Evolutionary conservation across 495 filamentous ascomycete species (phyloP).

Genomic region (Terfezia claveryi): DNA sequence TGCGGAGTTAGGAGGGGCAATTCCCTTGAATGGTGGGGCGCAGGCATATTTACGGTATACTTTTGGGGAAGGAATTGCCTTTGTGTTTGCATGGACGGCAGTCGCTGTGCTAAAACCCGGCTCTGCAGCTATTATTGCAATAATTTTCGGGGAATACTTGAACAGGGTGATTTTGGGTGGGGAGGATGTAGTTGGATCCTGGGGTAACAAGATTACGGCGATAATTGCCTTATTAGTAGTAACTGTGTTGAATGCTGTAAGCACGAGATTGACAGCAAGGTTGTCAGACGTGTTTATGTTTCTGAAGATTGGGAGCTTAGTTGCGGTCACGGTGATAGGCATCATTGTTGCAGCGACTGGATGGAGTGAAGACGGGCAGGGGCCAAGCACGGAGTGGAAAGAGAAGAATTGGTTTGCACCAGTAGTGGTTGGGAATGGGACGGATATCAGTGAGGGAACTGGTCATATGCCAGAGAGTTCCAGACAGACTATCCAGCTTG

Average conservation of each 20-base stretch:
- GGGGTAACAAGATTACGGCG: constrained; percentile 81
- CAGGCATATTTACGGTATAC: constrained; percentile 90
- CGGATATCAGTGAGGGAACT: neutral
- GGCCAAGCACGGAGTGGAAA: constrained; percentile 70
- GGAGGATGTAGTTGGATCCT: constrained; percentile 52
- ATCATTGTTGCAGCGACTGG: constrained; percentile 80
- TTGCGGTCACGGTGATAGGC: constrained; percentile 71
- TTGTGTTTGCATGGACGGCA: constrained; percentile 89
- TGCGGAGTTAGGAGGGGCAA: constrained; percentile 86
- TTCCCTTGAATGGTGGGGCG: constrained; percentile 82
- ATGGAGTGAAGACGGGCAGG: constrained; percentile 44
- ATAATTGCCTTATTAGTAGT: constrained; percentile 51
- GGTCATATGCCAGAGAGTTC: neutral
- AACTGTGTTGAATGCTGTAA: constrained; percentile 70
- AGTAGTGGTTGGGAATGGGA: neutral
- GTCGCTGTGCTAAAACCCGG: constrained; percentile 88
- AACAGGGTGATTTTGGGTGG: constrained; percentile 45
- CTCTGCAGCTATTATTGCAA: constrained; percentile 77
- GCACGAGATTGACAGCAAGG: constrained; percentile 64
- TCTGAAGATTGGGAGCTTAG: constrained; percentile 75
- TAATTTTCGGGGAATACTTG: constrained; percentile 94
- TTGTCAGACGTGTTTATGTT: constrained; percentile 86
- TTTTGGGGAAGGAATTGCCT: constrained; percentile 77
- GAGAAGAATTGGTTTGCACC: constrained; percentile 55
- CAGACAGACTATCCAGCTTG: constrained; percentile 6